Evolutionary conservation across 805 yeast genomes (phyloP).

Genomic region (Lipomyces mesembrius): DNA sequence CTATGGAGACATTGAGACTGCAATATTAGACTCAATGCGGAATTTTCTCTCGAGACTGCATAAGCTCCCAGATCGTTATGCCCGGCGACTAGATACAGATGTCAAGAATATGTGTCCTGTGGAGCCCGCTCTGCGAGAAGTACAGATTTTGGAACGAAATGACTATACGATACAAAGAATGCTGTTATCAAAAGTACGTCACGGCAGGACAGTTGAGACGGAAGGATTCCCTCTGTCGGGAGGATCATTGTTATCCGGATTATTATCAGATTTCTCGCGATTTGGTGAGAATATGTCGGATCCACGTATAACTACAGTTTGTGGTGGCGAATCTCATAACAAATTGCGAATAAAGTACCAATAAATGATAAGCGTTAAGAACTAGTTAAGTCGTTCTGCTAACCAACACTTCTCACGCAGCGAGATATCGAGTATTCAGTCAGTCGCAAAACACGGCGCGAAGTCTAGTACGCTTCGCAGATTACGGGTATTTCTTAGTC

Average conservation of each 20-base stretch:
- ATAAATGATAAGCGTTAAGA: neutral
- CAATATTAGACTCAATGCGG: neutral
- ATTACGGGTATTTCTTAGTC: neutral
- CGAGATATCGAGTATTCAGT: neutral
- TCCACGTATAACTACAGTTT: neutral
- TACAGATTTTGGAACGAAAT: neutral
- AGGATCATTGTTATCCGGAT: neutral
- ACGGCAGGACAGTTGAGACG: neutral
- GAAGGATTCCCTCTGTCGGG: neutral
- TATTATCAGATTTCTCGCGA: neutral
- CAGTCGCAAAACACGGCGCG: neutral
- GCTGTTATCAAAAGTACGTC: neutral
- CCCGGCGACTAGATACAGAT: neutral
- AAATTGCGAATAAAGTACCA: constrained; percentile 6
- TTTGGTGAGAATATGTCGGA: neutral
- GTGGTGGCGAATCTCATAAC: neutral
- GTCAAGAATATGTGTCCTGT: neutral
- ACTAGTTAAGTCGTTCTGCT: neutral
- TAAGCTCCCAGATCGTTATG: neutral
- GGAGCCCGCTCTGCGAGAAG: neutral
- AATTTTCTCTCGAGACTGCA: neutral
- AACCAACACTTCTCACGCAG: neutral
- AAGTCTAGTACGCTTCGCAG: neutral
- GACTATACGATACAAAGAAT: neutral
- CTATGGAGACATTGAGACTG: neutral